Base-by-base conservation (phyloP, 768 basidiomycete genomes). In the Heimioporus sp. region DNA sequence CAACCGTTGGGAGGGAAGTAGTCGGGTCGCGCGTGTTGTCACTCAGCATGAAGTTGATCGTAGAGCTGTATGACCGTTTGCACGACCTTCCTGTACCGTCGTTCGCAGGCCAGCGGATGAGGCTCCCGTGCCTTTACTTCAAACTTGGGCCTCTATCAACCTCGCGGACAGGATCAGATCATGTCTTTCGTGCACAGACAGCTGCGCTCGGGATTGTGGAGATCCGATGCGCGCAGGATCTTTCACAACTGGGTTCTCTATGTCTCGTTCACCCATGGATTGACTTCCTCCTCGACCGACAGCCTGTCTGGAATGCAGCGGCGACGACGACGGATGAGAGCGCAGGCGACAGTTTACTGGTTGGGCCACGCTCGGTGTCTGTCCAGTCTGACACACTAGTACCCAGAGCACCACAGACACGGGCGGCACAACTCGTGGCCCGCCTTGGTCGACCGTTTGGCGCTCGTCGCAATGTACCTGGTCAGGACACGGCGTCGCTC, bases 231-330 rank as follows among this genome's bases (percentile, higher is more conserved):
- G 40, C 3, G 1, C 49, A 59, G 8, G 50, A 57, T 20, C 35
- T 60, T 4, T 38, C 58, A 12, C 42, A 10, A 15, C 9, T 49
- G 4, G 31, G 32, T 1, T 38, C 43, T 5, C n/a, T 58, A 0
- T 20, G 6, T 9, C 43, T 58, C 8, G 20, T 57, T 10, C 48
- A 58, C 28, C 57, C 57, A 2, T 58, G 57, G 55, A 49, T 58
- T 1, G 45, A 45, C 31, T 52, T 48, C 11, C 52, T 58, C 3
- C 58, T 57, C 1, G 52, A 46, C 17, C 32, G 55, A 40, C 43
- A 19, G 15, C 40, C 34, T 5, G n/a, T 54, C 12, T 19, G 19
- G 21, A 16, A 31, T 0, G 30, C 19, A 10, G 20, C 3, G 0
- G 15, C 1, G 13, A 40, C 24, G 24, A 28, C 7, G 24, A 7